Base-by-base conservation (phyloP, 1,284 basidiomycete species). In the Jaminaea rosea region DNA sequence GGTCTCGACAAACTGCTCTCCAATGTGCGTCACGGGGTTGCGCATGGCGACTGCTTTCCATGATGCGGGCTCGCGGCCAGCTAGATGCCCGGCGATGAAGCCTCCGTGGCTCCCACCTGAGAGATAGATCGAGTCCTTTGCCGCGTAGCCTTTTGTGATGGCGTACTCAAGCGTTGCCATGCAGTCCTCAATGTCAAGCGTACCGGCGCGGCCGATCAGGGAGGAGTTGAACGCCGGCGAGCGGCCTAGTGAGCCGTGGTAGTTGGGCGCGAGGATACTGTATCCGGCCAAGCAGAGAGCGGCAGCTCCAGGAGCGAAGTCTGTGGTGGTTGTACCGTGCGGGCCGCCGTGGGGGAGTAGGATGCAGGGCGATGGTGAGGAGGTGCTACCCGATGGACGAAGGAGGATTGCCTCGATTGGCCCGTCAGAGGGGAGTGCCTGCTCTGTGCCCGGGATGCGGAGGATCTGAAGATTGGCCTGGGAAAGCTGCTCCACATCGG, bases 31-130 rank as follows among this genome's bases (percentile, higher is more conserved):
- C 51, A 87, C 85, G 0, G 86, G 85, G 62, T 87, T 87, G 41
- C 83, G 79, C 47, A 85, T 61, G 31, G 80, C 78, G 0, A 81
- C 81, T 0, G 83, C 84, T 8, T 78, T 79, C 73, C 84, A 86
- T 24, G 24, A 23, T 23, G 79, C 67, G 27, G 79, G 77, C 0
- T 84, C 83, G 56, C 81, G 80, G 0, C 81, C 81, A 39, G 85
- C 79, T n/a, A 86, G 27, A 34, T 86, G 84, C 0, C 78, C 80
- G 8, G 78, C 66, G 15, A 85, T 75, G 70, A 85, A 87, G 1
- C 85, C 85, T 1, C 85, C 85, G 60, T 87, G 86, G 51, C 82
- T 84, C 32, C 85, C 85, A 1, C 86, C 86, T 28, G 73, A 75
- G 2, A 85, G 64, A 42, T 84, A 77, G 37, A 82, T 78, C 56